phyloP scores from a whole-genome alignment of 2,329 filamentous ascomycete species.

The Colletotrichum sp. region DNA sequence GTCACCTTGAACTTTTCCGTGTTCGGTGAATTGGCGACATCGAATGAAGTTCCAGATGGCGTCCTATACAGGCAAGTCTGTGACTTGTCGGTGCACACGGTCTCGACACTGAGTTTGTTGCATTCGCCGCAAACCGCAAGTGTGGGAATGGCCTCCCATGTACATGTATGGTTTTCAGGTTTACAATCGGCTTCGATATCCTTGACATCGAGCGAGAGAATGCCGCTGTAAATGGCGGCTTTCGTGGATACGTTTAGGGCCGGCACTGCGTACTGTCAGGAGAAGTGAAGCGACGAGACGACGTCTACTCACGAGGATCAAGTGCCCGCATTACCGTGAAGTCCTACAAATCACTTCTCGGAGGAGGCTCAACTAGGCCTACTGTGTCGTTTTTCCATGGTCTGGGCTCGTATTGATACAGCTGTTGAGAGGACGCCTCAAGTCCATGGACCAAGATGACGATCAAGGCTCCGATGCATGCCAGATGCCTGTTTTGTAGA shows the following conservation, averaged over 20 bases:
- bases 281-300: not conserved
- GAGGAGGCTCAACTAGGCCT: slow-evolving; percentile 23
- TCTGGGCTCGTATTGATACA: slow-evolving; percentile 36
- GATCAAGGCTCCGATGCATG: slow-evolving; percentile 42
- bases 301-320: not conserved
- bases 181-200: slow-evolving; percentile 31
- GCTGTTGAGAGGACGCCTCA: slow-evolving; percentile 44
- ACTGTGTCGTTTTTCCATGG: slow-evolving; percentile 25
- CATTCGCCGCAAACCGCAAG: slow-evolving; percentile 41
- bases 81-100: slow-evolving; percentile 24
- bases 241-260: slow-evolving; percentile 37
- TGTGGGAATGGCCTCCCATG: slow-evolving; percentile 40
- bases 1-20: slow-evolving; percentile 35
- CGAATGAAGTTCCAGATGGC: slow-evolving; percentile 32
- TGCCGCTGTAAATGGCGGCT: slow-evolving; percentile 42
- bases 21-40: slow-evolving; percentile 17
- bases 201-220: slow-evolving; percentile 33
- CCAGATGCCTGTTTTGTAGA: slow-evolving; percentile 33
- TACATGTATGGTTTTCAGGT: slow-evolving; percentile 34
- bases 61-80: slow-evolving; percentile 35
- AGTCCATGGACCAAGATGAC: slow-evolving; percentile 40
- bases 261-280: slow-evolving; percentile 21
- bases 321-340: slow-evolving; percentile 30
- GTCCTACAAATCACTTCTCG: slow-evolving; percentile 40
- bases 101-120: slow-evolving; percentile 10